Evolutionary conservation across 2,329 filamentous ascomycete species (phyloP).

Genomic region (Epichloe coenophiala): DNA sequence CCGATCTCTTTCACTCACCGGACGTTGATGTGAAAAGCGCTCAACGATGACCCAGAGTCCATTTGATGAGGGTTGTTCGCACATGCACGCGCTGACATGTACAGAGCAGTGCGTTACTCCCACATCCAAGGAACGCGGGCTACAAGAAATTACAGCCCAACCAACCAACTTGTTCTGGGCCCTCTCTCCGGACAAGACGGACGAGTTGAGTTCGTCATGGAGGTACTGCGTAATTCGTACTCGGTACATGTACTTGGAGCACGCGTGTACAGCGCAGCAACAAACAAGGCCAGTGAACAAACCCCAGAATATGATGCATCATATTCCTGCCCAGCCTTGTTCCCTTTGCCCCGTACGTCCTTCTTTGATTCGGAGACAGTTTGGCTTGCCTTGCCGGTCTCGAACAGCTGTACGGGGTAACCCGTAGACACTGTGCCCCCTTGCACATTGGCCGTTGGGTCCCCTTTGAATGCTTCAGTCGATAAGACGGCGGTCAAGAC

Average conservation of each 20-base stretch:
- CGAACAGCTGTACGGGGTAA: neutral
- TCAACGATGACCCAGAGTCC: neutral
- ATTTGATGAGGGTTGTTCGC: neutral
- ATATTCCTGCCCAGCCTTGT: neutral
- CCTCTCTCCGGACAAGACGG: no score
- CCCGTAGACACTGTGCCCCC: neutral
- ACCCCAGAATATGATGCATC: constrained; percentile 1
- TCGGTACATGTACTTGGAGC: no score
- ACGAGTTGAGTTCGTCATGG: no score
- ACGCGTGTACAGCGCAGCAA: neutral
- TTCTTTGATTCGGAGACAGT: neutral
- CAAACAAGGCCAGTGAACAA: neutral
- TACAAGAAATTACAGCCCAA: no score
- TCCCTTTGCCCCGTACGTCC: neutral
- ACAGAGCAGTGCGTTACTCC: neutral
- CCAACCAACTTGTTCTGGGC: no score
- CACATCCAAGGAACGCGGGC: no score
- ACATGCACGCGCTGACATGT: neutral
- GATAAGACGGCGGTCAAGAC: neutral
- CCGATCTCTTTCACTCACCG: neutral
- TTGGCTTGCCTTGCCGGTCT: neutral
- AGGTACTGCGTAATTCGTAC: no score
- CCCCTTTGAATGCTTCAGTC: no score
- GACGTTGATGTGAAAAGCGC: neutral
- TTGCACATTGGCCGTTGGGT: neutral